phyloP scores from a whole-genome alignment of 805 yeast species.

The Ogataea wickerhamii region DNA sequence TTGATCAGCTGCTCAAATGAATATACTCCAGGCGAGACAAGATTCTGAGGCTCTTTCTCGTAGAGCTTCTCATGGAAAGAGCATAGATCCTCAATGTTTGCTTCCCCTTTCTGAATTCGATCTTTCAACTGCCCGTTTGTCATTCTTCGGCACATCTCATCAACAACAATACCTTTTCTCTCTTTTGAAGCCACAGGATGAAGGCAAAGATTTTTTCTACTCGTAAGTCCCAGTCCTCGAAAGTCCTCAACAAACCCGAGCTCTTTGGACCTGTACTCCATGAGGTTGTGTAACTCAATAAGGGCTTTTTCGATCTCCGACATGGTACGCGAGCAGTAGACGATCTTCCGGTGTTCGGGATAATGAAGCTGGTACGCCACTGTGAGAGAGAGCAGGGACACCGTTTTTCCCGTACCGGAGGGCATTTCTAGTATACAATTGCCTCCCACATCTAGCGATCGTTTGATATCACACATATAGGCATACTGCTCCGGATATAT shows the following conservation, averaged over 20 bases:
- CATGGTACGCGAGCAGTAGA: slow-evolving; percentile 99
- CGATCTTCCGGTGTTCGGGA: slow-evolving; percentile 90
- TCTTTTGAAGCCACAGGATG: slow-evolving; percentile 87
- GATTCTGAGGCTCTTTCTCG: slow-evolving; percentile 80
- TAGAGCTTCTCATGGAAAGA: slow-evolving; percentile 88
- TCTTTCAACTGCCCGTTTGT: slow-evolving; percentile 86
- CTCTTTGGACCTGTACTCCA: slow-evolving; percentile 81
- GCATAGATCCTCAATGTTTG: slow-evolving; percentile 61
- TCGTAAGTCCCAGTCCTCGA: slow-evolving; percentile 88
- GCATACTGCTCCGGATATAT: slow-evolving; percentile 98
- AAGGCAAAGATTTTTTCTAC: slow-evolving; percentile 90
- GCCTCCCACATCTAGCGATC: slow-evolving; percentile 93
- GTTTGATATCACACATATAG: slow-evolving; percentile 94
- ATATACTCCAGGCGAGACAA: slow-evolving; percentile 89
- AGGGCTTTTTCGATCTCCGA: slow-evolving; percentile 97
- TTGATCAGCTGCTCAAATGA: slow-evolving; percentile 81
- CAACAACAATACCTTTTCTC: slow-evolving; percentile 87
- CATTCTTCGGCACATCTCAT: slow-evolving; percentile 92
- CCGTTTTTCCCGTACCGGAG: slow-evolving; percentile 98
- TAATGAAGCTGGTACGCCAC: slow-evolving; percentile 93
- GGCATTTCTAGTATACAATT: slow-evolving; percentile 98
- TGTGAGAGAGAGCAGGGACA: slow-evolving; percentile 83
- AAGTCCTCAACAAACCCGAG: slow-evolving; percentile 87
- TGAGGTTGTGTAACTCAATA: slow-evolving; percentile 81
- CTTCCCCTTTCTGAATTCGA: slow-evolving; percentile 56